Evolutionary conservation across 495 filamentous ascomycete species (phyloP), one percentile per base, ranked within the genome.

Genomic region (Friedmanniomyces simplex): DNA sequence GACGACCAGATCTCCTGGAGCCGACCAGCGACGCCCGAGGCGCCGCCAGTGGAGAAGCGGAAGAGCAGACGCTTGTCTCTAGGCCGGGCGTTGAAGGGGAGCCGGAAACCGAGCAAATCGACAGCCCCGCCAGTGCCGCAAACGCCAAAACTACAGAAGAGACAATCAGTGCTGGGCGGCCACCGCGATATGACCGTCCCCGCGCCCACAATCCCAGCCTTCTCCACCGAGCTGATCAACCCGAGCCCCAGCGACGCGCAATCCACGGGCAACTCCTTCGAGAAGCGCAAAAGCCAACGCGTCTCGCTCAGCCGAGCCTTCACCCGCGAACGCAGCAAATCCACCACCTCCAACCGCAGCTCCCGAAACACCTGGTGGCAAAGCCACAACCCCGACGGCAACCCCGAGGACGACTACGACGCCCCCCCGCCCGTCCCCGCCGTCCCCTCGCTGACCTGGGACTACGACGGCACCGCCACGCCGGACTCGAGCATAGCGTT

Each of bases 371-470:
- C 56, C 6, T 59, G 56, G 56, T 59, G 49, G 36, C 22, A 43
- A 32, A 52, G 48, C 48, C 52, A 48, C 18, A 59, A 59, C 26
- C 49, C 56, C n/a, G 56, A 59, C 47, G 16, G 4, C 24, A 25
- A 24, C 54, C 12, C 13, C 28, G 46, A 50, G 3, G 55, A 51
- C n/a, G 21, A 48, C 13, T 45, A 51, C n/a, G 21, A 48, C 13
- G 21, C 32, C 14, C 11, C 39, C 7, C 53, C 53, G 18, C 53
- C 53, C 11, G 6, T 55, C 16, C 57, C 57, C 14, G 22, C 36
- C 8, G 24, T 60, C 5, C 57, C 57, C 10, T 2, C 37, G 4
- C 24, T 58, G 49, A 24, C 51, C 16, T 34, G 28, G 18, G 54
- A 58, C 28, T 10, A 32, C 26, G 37, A 58, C 22, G 56, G 56